phyloP scores from a whole-genome alignment of 805 yeast species.

The Candida coquimbonensis region DNA sequence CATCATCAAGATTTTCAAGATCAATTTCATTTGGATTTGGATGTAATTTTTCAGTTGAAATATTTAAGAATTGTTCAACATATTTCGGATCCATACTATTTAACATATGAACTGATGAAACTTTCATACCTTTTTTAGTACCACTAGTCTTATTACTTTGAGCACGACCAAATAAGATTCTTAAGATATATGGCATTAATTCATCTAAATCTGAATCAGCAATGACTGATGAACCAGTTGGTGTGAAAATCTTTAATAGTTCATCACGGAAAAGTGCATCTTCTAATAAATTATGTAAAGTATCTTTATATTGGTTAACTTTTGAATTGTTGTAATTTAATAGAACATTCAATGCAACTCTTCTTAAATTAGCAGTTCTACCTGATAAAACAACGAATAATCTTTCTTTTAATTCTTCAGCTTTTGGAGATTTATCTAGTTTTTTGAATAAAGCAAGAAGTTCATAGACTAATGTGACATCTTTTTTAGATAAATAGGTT shows the following conservation, averaged over 20 bases:
- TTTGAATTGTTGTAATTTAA: conserved; percentile 54
- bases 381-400: conserved; percentile 54
- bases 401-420: conserved; percentile 46
- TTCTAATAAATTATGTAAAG: conserved; percentile 68
- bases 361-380: conserved; percentile 57
- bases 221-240: conserved; percentile 43
- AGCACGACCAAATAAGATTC: conserved; percentile 83
- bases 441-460: conserved; percentile 60
- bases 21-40: conserved; percentile 10
- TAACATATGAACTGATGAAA: conserved; percentile 58
- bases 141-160: conserved; percentile 64
- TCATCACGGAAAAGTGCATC: conserved; percentile 85
- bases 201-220: conserved; percentile 51
- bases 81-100: conserved; percentile 48
- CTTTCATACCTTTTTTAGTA: conserved; percentile 63
- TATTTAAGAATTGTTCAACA: conserved; percentile 50
- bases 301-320: conserved; percentile 64
- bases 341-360: conserved; percentile 62
- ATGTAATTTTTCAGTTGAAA: conserved; percentile 43
- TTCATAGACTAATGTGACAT: conserved; percentile 51
- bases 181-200: conserved; percentile 64
- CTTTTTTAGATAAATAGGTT: conserved; percentile 39
- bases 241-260: conserved; percentile 53
- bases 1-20: conserved; percentile 12
- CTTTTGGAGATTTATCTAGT: conserved; percentile 45